A percentile compares a stretch with the other conserved stretches of the same genome.
These are phyloP conservation scores for Salvia splendens DNA, from an alignment of 257 asterid species.

Conservation along the genomic window DNA sequence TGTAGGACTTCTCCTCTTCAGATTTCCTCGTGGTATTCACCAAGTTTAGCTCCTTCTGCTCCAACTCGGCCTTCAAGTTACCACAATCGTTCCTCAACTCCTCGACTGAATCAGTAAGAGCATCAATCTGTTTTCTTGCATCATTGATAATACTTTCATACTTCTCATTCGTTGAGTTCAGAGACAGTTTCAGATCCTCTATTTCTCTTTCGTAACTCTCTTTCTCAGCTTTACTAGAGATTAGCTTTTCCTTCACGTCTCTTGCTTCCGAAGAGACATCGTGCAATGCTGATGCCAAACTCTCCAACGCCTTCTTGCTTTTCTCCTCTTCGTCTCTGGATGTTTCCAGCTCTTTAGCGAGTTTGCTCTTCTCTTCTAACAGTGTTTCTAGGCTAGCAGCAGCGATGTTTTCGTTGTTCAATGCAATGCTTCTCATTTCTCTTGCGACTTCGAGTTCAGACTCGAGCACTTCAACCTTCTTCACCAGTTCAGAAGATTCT, in stretches of 20 bases:
- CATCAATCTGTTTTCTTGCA: constrained; percentile 57
- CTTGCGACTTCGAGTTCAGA: constrained; percentile 55
- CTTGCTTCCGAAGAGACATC: constrained; percentile 78
- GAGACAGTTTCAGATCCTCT: constrained; percentile 51
- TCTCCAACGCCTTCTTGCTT: constrained; percentile 78
- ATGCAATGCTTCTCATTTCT: constrained; percentile 56
- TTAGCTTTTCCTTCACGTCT: constrained; percentile 61
- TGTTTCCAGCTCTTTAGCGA: constrained; percentile 55
- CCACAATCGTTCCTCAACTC: constrained; percentile 44
- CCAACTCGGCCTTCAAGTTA: constrained; percentile 54
- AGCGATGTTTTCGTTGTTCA: constrained; percentile 61
- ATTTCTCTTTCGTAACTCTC: constrained; percentile 51
- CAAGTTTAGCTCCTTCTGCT: constrained; percentile 58
- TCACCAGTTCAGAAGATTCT: constrained; percentile 52
- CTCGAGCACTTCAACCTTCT: constrained; percentile 53
- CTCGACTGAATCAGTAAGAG: constrained; percentile 43
- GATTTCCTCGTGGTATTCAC: constrained; percentile 42
- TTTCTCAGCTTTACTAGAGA: constrained; percentile 47
- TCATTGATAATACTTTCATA: constrained; percentile 64
- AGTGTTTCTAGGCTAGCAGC: constrained; percentile 56
- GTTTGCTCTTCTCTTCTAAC: constrained; percentile 58
- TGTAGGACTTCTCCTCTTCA: constrained; percentile 51
- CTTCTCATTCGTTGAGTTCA: constrained; percentile 68
- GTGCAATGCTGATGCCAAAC: constrained; percentile 66
- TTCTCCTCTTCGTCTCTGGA: constrained; percentile 77